A percentile compares a stretch with the other conserved stretches of the same genome.
phyloP scores from a whole-genome alignment of 495 filamentous ascomycete species.

The Tetracladium marchalianum region DNA sequence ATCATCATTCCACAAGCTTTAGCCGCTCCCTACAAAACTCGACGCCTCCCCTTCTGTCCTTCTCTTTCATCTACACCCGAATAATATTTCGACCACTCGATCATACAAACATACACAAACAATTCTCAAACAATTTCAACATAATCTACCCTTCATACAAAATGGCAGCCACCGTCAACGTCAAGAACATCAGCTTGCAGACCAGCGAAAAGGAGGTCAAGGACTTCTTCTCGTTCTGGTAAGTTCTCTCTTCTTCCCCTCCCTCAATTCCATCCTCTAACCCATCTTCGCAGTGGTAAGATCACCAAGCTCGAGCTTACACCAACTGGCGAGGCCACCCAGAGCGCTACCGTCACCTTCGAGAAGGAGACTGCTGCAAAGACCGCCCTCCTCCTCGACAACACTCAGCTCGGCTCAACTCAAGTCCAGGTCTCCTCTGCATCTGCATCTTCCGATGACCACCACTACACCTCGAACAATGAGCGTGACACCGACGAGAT shows the following conservation, averaged over 20 bases:
- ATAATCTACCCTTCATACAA: not conserved
- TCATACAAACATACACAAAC: no score
- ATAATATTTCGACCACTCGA: no score
- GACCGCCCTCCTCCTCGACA: constrained; percentile 91
- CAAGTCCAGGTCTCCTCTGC: constrained; percentile 69
- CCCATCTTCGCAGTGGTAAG: constrained; percentile 58
- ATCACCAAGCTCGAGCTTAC: constrained; percentile 74
- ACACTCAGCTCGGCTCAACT: constrained; percentile 78
- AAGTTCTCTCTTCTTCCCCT: constrained; percentile 20
- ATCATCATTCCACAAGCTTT: no score
- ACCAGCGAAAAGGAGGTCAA: constrained; percentile 84
- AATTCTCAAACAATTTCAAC: no score
- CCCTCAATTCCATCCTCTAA: constrained; percentile 18
- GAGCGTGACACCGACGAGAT: constrained; percentile 56
- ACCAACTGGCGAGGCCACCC: constrained; percentile 48
- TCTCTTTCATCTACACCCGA: no score
- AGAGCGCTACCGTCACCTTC: constrained; percentile 85
- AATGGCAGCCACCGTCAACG: constrained; percentile 28
- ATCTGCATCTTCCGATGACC: constrained; percentile 51
- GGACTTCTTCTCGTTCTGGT: constrained; percentile 99
- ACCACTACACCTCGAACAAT: constrained; percentile 31
- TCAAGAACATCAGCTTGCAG: constrained; percentile 72
- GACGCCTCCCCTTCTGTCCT: no score
- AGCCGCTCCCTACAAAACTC: no score
- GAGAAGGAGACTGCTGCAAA: constrained; percentile 94